These are phyloP conservation scores for Claviceps paspali DNA, from an alignment of 2,329 filamentous ascomycete genomes.

Conservation along the genomic window DNA sequence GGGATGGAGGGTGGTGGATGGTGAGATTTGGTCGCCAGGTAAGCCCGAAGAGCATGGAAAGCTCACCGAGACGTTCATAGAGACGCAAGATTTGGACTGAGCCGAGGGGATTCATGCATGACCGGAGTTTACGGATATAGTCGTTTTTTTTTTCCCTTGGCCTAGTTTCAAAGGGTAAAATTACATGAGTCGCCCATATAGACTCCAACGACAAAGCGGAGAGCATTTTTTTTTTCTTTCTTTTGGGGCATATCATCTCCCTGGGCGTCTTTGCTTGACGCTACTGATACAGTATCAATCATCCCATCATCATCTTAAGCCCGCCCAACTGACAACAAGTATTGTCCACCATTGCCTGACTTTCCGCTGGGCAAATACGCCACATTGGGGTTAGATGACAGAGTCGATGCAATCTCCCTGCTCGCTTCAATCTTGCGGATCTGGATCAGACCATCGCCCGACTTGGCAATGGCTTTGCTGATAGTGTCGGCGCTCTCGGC, in stretches of 20 bases:
- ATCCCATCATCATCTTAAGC: constrained; percentile 12
- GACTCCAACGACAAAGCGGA: constrained; percentile 8
- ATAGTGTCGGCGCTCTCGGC: constrained; percentile 95
- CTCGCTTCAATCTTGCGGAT: constrained; percentile 96
- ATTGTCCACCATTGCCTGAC: constrained; percentile 37
- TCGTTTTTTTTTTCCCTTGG: no score
- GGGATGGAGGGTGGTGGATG: constrained; percentile 51
- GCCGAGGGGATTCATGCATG: neutral
- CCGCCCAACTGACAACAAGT: constrained; percentile 37
- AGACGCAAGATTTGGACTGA: no score
- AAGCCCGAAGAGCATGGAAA: constrained; percentile 8
- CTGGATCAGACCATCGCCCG: constrained; percentile 83
- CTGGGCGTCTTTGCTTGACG: no score
- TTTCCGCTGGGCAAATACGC: constrained; percentile 78
- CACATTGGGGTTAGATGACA: constrained; percentile 85
- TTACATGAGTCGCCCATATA: no score
- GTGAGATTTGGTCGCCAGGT: constrained; percentile 26
- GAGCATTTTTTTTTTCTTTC: neutral
- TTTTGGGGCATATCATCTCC: no score
- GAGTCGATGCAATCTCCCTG: constrained; percentile 82
- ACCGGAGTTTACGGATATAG: neutral
- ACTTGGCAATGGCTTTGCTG: constrained; percentile 81
- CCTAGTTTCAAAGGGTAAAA: no score
- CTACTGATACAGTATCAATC: constrained; percentile 8
- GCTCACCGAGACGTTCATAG: constrained; percentile 24